Evolutionary conservation across 768 basidiomycete genomes (phyloP), one percentile per base, ranked within the genome.

Genomic region (Phlegmacium glaucopus): DNA sequence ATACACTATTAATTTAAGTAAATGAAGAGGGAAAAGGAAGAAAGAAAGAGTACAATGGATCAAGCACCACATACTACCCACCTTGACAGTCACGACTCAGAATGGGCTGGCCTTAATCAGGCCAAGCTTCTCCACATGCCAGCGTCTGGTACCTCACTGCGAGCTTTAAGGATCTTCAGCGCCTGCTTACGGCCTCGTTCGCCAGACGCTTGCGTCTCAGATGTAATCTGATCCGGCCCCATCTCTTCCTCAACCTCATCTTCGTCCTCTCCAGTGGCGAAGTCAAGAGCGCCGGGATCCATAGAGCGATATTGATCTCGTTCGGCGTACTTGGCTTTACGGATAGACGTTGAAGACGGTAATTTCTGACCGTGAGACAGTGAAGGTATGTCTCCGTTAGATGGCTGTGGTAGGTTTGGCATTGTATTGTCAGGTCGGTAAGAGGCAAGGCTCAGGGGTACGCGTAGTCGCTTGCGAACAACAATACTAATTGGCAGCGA

Each of bases 111-210:
- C 40, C 61, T 50, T 63, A 9, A 28, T 43, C 15, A 58, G 22
- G 82, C 87, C 57, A 90, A 68, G 69, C 88, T 90, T 57, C 86
- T 75, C 87, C 87, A 90, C 87, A 90, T 89, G 30, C 87, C 83
- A 48, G 75, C 76, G 49, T 75, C 76, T 2, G 88, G 88, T 18
- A 90, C 53, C 62, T 79, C 75, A 53, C 78, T 85, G 41, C 86
- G 76, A 16, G 79, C 79, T 60, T 89, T 76, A 42, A 90, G 67
- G 42, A 91, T 91, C 66, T 73, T 80, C 52, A 83, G 59, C 2
- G 88, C 87, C 39, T 72, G 77, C 51, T 72, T 74, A 39, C 81
- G 72, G 1, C 81, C 79, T 35, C 82, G 74, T 18, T 69, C 73
- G 0, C 72, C 74, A 15, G 56, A 22, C 22, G 22, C 56, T 11